Base-by-base conservation (phyloP, 257 asterid genomes). In the Avicennia marina region DNA sequence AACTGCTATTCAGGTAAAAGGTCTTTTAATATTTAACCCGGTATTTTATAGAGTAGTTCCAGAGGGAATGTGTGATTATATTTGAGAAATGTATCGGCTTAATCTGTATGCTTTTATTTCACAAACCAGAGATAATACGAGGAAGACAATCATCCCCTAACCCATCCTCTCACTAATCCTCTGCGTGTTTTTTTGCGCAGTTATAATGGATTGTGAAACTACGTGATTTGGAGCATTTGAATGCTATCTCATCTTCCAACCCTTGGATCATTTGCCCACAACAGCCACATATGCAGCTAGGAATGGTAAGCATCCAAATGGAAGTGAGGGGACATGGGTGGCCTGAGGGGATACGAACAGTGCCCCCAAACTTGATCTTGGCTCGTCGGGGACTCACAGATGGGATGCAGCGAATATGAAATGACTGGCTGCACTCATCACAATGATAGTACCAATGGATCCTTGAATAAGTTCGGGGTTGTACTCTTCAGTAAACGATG, bases 331-430 rank as follows among this genome's bases (percentile, higher is more conserved):
- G 36, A 40, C 49, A 40, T 7, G 3, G 34, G 44, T 56, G 62
- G 16, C 24, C 11, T 2, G 8, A 32, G n/a, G n/a, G n/a, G 10
- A 29, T 25, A 9, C 26, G 42, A 32, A 52, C 4, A 17, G 1
- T 8, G 4, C 24, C 21, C 21, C 42, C 58, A 12, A 52, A 2
- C 58, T 32, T 52, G n/a, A 52, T 52, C 26, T 20, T 31, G 1
- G 58, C 29, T 1, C 27, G 34, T 29, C 34, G 58, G 1, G 13
- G 58, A 32, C 29, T 38, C 13, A 52, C 4, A 16, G 8, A 16
- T 13, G 58, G 27, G 29, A 52, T 27, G 58, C 58, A 52, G 29
- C 15, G 25, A 31, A 52, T 36, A 38, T 52, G 58, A 10, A 52
- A 52, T 21, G 15, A 29, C 41, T 15, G 24, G 7, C 29, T 1